Conservation (phyloP, 352 stramenopile species). For the Pythium diclinum region DNA sequence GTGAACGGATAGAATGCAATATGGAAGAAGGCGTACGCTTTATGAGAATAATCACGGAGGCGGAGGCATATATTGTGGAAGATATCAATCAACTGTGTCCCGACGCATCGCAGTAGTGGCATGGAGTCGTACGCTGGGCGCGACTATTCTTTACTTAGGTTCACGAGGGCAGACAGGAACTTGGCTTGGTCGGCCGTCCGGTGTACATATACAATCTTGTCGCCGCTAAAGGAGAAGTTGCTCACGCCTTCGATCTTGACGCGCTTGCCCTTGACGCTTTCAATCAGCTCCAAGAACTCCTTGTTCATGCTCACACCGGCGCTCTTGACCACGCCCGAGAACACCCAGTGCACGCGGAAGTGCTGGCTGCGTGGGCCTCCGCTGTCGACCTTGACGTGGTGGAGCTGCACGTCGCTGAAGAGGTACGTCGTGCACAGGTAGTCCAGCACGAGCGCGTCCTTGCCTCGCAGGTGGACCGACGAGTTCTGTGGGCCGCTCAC, state of each 20-base stretch:
- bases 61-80: constrained; percentile 21
- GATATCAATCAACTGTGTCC: constrained; percentile 10
- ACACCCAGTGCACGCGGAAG: constrained; percentile 83
- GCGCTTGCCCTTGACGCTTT: constrained; percentile 73
- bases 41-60: constrained; percentile 9
- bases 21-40: neutral
- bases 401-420: constrained; percentile 69
- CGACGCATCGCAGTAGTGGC: neutral
- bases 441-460: constrained; percentile 83
- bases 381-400: constrained; percentile 82
- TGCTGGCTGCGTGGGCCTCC: constrained; percentile 79
- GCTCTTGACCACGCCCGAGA: constrained; percentile 72
- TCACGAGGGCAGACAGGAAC: constrained; percentile 80
- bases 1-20: constrained; percentile 1
- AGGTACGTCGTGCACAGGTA: constrained; percentile 85
- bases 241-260: constrained; percentile 84
- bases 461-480: constrained; percentile 74
- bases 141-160: constrained; percentile 64
- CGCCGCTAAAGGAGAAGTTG: constrained; percentile 85
- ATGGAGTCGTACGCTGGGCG: neutral
- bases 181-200: constrained; percentile 87
- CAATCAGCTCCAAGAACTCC: constrained; percentile 83
- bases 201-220: constrained; percentile 89
- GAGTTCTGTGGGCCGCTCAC: constrained; percentile 84
- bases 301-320: constrained; percentile 85